These are phyloP conservation scores for Pluteus cervinus DNA, from an alignment of 768 basidiomycete species.

Conservation along the genomic window DNA sequence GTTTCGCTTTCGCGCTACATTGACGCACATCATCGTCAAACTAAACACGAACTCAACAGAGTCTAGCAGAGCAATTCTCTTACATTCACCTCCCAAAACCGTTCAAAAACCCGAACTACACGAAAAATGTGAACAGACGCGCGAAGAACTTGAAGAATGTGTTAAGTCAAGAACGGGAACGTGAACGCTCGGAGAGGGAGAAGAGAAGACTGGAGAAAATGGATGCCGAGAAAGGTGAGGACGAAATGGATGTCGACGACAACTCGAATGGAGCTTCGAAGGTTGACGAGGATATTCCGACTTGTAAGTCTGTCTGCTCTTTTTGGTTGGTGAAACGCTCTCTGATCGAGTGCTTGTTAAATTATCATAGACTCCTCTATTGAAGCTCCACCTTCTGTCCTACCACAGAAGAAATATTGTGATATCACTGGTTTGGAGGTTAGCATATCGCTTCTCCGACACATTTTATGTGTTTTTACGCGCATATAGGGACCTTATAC, in stretches of 20 bases:
- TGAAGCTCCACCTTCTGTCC: constrained; percentile 78
- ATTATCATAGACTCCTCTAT: constrained; percentile 61
- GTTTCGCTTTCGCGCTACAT: constrained; percentile 4
- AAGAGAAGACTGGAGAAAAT: constrained; percentile 42
- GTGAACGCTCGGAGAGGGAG: constrained; percentile 66
- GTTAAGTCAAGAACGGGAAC: constrained; percentile 71
- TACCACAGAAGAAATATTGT: constrained; percentile 73
- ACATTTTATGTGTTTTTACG: neutral
- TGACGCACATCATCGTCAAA: neutral
- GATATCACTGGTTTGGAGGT: constrained; percentile 87
- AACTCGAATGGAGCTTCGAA: constrained; percentile 14
- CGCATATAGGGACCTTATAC: constrained; percentile 67
- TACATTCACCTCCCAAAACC: constrained; percentile 64
- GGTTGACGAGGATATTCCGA: constrained; percentile 59
- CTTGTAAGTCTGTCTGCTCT: constrained; percentile 44
- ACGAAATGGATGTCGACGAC: constrained; percentile 52
- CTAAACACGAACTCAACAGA: constrained; percentile 29
- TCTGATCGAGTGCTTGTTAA: neutral
- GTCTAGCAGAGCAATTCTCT: constrained; percentile 69
- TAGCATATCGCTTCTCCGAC: constrained; percentile 3
- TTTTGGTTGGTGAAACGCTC: neutral
- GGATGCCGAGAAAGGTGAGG: constrained; percentile 19
- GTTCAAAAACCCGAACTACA: constrained; percentile 72
- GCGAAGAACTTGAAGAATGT: constrained; percentile 80
- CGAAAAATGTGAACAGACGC: constrained; percentile 64